phyloP scores from a whole-genome alignment of 2,329 filamentous ascomycete genomes.

The Sclerotinia minor region DNA sequence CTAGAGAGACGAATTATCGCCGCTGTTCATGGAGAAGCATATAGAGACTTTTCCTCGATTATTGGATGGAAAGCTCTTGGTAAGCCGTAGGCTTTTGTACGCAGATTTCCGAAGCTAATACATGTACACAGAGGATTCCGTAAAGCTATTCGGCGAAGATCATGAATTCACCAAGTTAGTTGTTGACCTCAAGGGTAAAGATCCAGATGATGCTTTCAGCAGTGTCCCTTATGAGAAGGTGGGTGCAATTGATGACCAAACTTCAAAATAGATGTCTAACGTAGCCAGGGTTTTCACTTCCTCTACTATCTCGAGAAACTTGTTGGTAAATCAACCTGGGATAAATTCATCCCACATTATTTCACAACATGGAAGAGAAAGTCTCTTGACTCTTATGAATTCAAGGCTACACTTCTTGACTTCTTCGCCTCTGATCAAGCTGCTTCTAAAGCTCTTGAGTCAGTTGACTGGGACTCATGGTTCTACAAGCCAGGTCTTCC shows the following conservation, averaged over 20 bases:
- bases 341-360: constrained; percentile 94
- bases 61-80: constrained; percentile 81
- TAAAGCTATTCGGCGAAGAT: constrained; percentile 75
- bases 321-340: constrained; percentile 81
- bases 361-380: constrained; percentile 82
- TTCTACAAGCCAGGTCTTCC: constrained; percentile 89
- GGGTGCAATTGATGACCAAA: neutral
- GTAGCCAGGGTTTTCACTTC: constrained; percentile 73
- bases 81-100: constrained; percentile 32
- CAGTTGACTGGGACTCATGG: constrained; percentile 85
- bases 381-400: constrained; percentile 90
- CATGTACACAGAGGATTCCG: constrained; percentile 62
- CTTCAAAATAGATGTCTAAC: neutral
- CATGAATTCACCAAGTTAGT: constrained; percentile 94
- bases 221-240: constrained; percentile 87
- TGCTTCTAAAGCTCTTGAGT: constrained; percentile 60
- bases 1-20: constrained; percentile 83
- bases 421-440: constrained; percentile 76
- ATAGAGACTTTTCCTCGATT: constrained; percentile 92
- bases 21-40: constrained; percentile 74
- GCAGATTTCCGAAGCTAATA: neutral
- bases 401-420: constrained; percentile 81
- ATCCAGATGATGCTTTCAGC: constrained; percentile 95
- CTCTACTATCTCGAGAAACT: constrained; percentile 87
- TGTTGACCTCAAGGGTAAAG: constrained; percentile 81